Evolutionary conservation across 1,139 yeast species (phyloP), one percentile per base, ranked within the genome.

Genomic region (Hanseniaspora gamundiae): DNA sequence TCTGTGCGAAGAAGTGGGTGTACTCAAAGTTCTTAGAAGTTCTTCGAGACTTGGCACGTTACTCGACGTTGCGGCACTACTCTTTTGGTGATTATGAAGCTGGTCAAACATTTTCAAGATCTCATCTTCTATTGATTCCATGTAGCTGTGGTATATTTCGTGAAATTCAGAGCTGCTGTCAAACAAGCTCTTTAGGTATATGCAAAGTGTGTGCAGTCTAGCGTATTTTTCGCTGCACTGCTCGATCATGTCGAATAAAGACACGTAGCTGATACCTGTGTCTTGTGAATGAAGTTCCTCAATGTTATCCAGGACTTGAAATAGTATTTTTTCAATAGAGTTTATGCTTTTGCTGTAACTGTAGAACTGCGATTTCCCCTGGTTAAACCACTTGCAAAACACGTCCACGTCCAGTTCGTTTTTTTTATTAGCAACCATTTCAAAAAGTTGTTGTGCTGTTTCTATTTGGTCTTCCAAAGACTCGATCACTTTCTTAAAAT

Each of bases 101-200:
- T 56, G 56, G 44, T 66, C 64, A 35, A 68, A 59, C 52, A 80
- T 75, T 14, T 60, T 61, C 39, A 68, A 70, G 17, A 78, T 65
- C 49, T 79, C 84, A 17, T 57, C 56, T 30, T 68, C 68, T 27
- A 80, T 67, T 1, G 78, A 70, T 13, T 64, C 65, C 49, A 81
- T 67, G 22, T 79, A 74, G 33, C 64, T 64, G 40, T 68, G 68
- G 43, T 67, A 69, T 33, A 82, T 65, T 52, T 82, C 93, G 43
- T 69, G 64, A 60, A 71, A 79, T 48, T 76, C 80, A 11, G 70
- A 64, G 1, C 82, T 69, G 8, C 79, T 62, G 47, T 75, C 81
- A 10, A 78, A 63, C 42, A 66, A 67, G 36, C 62, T 60, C 52
- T 75, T 72, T 30, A 69, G 57, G 1, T 62, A 50, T 7, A 66